Evolutionary conservation across 2,329 filamentous ascomycete species (phyloP).

Genomic region (Aspergillus melleus): DNA sequence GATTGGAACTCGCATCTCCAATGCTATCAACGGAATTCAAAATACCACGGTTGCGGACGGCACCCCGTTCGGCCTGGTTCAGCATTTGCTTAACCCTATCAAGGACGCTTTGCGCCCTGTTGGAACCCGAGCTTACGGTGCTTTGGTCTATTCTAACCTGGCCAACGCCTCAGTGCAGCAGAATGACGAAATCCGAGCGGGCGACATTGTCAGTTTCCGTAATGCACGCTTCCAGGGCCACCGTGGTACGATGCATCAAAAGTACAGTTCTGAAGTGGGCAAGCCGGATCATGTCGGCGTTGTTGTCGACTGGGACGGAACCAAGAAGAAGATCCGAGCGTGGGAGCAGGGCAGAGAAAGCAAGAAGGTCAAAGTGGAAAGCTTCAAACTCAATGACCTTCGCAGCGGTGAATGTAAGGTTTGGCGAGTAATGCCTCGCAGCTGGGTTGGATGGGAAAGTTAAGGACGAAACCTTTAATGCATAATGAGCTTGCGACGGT

Average conservation of each 20-base stretch:
- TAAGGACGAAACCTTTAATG: constrained; percentile 14
- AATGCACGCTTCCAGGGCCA: constrained; percentile 95
- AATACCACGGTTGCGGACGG: constrained; percentile 83
- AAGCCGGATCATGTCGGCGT: constrained; percentile 86
- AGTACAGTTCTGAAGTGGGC: constrained; percentile 85
- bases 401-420: constrained; percentile 94
- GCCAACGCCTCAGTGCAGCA: constrained; percentile 90
- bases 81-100: constrained; percentile 74
- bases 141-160: constrained; percentile 89
- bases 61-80: constrained; percentile 72
- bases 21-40: constrained; percentile 69
- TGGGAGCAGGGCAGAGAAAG: constrained; percentile 96
- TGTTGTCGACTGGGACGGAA: constrained; percentile 96
- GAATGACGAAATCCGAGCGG: constrained; percentile 87
- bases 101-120: constrained; percentile 75
- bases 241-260: constrained; percentile 90
- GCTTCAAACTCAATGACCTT: constrained; percentile 89
- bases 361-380: constrained; percentile 91
- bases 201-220: constrained; percentile 89
- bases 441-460: constrained; percentile 84
- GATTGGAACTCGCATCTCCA: constrained; percentile 76
- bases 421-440: constrained; percentile 90
- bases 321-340: constrained; percentile 92
- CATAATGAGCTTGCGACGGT: constrained; percentile 11
- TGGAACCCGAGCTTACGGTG: constrained; percentile 86